Percentiles rank a stretch among this genome's conserved stretches.
Conservation (phyloP, 2,329 filamentous ascomycete species). For the Beauveria sp. region DNA sequence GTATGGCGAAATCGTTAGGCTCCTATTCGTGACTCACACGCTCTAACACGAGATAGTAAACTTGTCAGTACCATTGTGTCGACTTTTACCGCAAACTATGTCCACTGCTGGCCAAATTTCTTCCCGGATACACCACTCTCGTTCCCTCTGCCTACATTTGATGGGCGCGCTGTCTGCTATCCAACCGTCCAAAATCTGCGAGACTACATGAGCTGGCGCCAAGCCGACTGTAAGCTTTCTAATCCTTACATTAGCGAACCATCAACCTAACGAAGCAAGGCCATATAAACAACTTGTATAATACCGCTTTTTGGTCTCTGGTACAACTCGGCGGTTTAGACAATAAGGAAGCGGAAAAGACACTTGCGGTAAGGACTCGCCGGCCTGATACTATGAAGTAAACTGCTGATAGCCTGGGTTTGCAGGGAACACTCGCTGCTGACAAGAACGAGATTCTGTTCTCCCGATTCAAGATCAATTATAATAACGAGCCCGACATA, state of each 20-base stretch:
- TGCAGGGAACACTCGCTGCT: slow-evolving; percentile 67
- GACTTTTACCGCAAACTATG: slow-evolving; percentile 87
- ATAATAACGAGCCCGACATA: slow-evolving; percentile 91
- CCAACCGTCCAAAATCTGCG: slow-evolving; percentile 73
- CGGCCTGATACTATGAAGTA: background rate
- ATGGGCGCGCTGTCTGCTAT: slow-evolving; percentile 86
- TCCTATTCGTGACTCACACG: background rate
- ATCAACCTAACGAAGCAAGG: slow-evolving; percentile 39
- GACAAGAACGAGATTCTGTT: slow-evolving; percentile 98
- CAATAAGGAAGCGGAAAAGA: slow-evolving; percentile 70
- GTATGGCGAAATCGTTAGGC: slow-evolving; percentile 36
- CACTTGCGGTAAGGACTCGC: slow-evolving; percentile 56
- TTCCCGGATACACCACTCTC: slow-evolving; percentile 67
- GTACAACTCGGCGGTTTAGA: slow-evolving; percentile 71
- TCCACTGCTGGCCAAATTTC: slow-evolving; percentile 68
- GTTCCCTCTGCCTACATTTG: slow-evolving; percentile 77
- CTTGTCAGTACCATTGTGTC: slow-evolving; percentile 85
- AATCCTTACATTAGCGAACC: background rate
- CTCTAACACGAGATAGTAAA: slow-evolving; percentile 52
- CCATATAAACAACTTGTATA: slow-evolving; percentile 98
- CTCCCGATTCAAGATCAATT: slow-evolving; percentile 83
- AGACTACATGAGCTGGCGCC: slow-evolving; percentile 95
- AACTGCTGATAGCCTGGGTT: slow-evolving; percentile 14
- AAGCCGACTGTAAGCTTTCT: slow-evolving; percentile 72
- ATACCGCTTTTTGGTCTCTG: slow-evolving; percentile 91